Evolutionary conservation across 176 grass and related monocot species (phyloP), one percentile per base, ranked within the genome.

Genomic region (Eleusine indica): DNA sequence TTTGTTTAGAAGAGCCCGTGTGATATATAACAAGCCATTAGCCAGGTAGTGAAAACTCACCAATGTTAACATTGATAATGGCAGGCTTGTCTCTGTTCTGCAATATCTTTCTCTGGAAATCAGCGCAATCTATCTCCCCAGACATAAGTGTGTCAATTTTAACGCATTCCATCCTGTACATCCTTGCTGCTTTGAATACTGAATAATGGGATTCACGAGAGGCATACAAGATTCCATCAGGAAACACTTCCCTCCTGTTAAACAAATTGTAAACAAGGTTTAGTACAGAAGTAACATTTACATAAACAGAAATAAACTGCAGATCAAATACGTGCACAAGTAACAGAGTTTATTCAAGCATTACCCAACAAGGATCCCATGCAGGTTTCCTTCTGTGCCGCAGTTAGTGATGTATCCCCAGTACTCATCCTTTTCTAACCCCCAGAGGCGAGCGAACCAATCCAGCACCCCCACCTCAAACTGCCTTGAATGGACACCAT

Each of bases 371-470:
- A 97, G 91, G 84, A 97, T 90, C 29, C 94, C 94, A 79, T 97
- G 94, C 71, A 97, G 75, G 77, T 97, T 97, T 63, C 91, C 94
- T 83, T 97, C 94, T 8, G 94, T 97, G 29, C 94, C 94, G n/a
- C 94, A 97, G 79, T 94, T 94, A 42, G 91, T 97, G 74, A 97
- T 94, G 82, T 97, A 94, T 17, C 94, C 94, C 94, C 94, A 97
- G 52, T 97, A 97, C 68, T 94, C 91, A 56, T 92, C 10, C 64
- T 90, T 94, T 70, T 92, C 87, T 17, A 94, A 51, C 11, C 94
- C 91, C 94, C 94, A 97, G 6, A 97, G 89, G 48, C 91, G 84
- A 84, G 94, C 94, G 46, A 97, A 97, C 94, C 91, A 97, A 89
- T 97, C 91, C 16, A 97, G 53, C 12, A 97, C 91, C 2, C 91